Conservation (phyloP, 768 basidiomycete genomes). For the Gyrodon lividus region DNA sequence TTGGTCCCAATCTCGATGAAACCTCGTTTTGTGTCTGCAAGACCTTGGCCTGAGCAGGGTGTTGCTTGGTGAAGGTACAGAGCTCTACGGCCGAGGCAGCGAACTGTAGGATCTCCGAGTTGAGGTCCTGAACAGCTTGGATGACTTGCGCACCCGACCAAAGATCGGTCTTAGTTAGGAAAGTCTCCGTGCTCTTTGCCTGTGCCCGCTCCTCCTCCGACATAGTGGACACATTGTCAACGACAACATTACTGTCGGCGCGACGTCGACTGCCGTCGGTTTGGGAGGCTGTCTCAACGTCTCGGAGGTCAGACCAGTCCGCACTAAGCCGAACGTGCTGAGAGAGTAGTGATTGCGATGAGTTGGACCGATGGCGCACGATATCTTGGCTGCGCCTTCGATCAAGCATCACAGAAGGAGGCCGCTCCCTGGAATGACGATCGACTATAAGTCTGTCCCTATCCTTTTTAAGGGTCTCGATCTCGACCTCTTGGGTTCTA, state of each 20-base stretch:
- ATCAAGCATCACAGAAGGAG: constrained; percentile 25
- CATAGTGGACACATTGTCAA: constrained; percentile 31
- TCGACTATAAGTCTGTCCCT: constrained; percentile 31
- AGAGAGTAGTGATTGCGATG: constrained; percentile 28
- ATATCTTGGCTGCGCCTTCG: constrained; percentile 31
- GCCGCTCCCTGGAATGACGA: constrained; percentile 18
- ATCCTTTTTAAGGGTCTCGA: constrained; percentile 50
- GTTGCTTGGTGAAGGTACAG: constrained; percentile 49
- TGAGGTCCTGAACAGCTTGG: constrained; percentile 76
- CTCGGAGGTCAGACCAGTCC: constrained; percentile 32
- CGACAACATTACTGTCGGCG: constrained; percentile 6
- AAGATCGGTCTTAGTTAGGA: constrained; percentile 68
- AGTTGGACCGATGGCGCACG: constrained; percentile 29
- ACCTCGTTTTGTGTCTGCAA: constrained; percentile 59
- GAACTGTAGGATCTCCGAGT: constrained; percentile 79
- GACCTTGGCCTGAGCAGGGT: constrained; percentile 39
- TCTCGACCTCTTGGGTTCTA: constrained; percentile 55
- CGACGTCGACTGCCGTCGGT: constrained; percentile 13
- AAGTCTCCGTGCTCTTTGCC: constrained; percentile 57
- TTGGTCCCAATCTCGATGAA: constrained; percentile 59
- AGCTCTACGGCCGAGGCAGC: constrained; percentile 73
- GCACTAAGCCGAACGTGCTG: constrained; percentile 32
- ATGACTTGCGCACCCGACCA: constrained; percentile 80
- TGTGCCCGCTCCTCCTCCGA: constrained; percentile 58
- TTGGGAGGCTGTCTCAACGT: constrained; percentile 17